Percentiles rank a stretch among this genome's conserved stretches.
Evolutionary conservation across 1,284 basidiomycete species (phyloP).

Genomic region (Leccinum ponderosum): DNA sequence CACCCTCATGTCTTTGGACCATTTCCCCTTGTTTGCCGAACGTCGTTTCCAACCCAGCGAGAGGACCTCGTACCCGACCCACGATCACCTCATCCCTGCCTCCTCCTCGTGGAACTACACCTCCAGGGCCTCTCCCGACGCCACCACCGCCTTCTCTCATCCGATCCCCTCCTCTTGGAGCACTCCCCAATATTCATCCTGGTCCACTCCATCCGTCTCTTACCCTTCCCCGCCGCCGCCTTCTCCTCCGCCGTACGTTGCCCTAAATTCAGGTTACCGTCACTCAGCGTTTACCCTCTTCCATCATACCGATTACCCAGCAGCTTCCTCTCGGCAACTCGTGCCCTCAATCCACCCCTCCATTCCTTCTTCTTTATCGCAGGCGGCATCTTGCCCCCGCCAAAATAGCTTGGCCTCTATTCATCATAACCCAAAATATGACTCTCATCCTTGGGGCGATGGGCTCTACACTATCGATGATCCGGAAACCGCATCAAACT

Average conservation of each 20-base stretch:
- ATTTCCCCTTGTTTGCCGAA: slow-evolving; percentile 32
- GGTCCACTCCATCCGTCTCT: slow-evolving; percentile 20
- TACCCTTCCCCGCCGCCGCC: slow-evolving; percentile 25
- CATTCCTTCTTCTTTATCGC: slow-evolving; percentile 20
- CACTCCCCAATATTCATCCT: slow-evolving; percentile 19
- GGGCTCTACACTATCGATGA: slow-evolving; percentile 37
- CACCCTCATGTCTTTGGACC: slow-evolving; percentile 34
- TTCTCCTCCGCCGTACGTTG: slow-evolving; percentile 29
- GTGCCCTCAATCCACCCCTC: slow-evolving; percentile 15
- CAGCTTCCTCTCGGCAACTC: slow-evolving; percentile 22
- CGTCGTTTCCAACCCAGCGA: slow-evolving; percentile 35
- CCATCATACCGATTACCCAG: slow-evolving; percentile 23
- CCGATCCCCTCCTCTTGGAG: slow-evolving; percentile 24
- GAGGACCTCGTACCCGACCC: slow-evolving; percentile 21
- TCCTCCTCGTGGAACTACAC: slow-evolving; percentile 29
- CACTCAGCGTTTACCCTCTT: slow-evolving; percentile 23
- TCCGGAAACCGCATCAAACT: slow-evolving; percentile 35
- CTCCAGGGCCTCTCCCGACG: slow-evolving; percentile 25
- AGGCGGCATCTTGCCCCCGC: slow-evolving; percentile 7
- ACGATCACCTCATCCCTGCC: slow-evolving; percentile 25
- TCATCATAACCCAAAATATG: slow-evolving; percentile 17
- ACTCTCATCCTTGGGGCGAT: slow-evolving; percentile 30
- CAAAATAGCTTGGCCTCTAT: slow-evolving; percentile 20
- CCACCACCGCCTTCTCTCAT: slow-evolving; percentile 13
- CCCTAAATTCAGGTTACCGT: slow-evolving; percentile 25